phyloP scores from a whole-genome alignment of 371 early-diverging fungal species.

The Zopfochytrium polystomum region DNA sequence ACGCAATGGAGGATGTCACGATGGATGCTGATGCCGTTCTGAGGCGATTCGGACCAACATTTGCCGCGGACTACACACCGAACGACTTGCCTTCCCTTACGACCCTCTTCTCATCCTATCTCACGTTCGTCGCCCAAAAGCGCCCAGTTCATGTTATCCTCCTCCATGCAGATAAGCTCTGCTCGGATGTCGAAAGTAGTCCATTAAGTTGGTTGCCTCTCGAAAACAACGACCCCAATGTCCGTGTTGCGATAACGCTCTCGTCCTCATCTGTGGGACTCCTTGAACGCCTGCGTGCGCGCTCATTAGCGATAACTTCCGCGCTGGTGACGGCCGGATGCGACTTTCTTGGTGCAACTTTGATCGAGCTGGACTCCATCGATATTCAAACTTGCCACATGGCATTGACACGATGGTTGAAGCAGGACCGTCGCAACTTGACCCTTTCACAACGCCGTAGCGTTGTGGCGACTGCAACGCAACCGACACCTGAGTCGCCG shows the following conservation, averaged over 20 bases:
- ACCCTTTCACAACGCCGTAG: slow-evolving; percentile 6
- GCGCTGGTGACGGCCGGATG: slow-evolving; percentile 1
- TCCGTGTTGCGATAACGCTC: slow-evolving; percentile 13
- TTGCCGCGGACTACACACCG: slow-evolving; percentile 22
- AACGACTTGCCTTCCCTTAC: slow-evolving; percentile 11
- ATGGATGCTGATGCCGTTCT: slow-evolving; percentile 1
- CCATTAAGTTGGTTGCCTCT: slow-evolving; percentile 21
- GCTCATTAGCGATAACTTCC: too few species aligned
- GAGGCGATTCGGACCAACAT: neutral
- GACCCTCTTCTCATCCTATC: slow-evolving; percentile 6
- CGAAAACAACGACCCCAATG: slow-evolving; percentile 20
- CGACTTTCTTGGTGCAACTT: slow-evolving; percentile 11
- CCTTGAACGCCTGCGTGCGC: too few species aligned
- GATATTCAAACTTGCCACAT: slow-evolving; percentile 23
- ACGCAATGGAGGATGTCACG: neutral
- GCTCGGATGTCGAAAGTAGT: neutral
- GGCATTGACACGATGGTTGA: slow-evolving; percentile 19
- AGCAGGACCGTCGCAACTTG: slow-evolving; percentile 1
- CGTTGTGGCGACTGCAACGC: slow-evolving; percentile 16
- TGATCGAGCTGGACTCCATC: slow-evolving; percentile 9
- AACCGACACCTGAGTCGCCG: neutral
- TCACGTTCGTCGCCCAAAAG: slow-evolving; percentile 12
- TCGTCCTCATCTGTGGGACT: slow-evolving; percentile 1
- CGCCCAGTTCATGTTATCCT: slow-evolving; percentile 19
- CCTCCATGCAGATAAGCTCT: slow-evolving; percentile 15